Evolutionary conservation across 1,139 yeast genomes (phyloP).

Genomic region (Diutina siamensis): DNA sequence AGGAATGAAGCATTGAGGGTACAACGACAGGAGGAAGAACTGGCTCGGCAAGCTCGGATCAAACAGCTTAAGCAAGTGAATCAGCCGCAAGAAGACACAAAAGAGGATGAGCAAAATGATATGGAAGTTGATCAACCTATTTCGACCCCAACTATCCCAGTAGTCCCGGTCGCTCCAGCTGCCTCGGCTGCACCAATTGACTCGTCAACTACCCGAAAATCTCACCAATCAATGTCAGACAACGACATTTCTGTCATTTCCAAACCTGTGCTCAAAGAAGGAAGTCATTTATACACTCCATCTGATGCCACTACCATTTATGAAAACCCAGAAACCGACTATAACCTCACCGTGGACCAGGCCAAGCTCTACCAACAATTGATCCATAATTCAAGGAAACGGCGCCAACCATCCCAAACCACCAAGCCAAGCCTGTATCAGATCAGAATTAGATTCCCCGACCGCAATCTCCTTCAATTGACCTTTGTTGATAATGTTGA

Average conservation of each 20-base stretch:
- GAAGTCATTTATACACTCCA: constrained; percentile 9
- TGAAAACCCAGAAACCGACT: constrained; percentile 36
- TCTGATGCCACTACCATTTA: constrained; percentile 11
- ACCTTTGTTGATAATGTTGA: constrained; percentile 23
- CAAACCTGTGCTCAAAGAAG: neutral
- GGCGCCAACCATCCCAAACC: constrained; percentile 13
- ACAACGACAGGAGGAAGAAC: neutral
- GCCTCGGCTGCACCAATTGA: too few species aligned
- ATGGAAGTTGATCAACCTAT: neutral
- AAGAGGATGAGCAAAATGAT: neutral
- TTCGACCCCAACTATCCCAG: neutral
- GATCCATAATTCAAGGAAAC: constrained; percentile 15
- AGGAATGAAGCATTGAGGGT: neutral
- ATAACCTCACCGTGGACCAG: constrained; percentile 40
- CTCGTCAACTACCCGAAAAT: too few species aligned
- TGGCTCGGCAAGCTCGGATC: neutral
- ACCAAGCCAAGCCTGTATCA: constrained; percentile 19
- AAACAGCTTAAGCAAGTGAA: neutral
- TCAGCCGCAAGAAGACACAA: neutral
- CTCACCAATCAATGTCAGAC: neutral
- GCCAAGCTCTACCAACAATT: constrained; percentile 41
- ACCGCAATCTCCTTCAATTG: constrained; percentile 37
- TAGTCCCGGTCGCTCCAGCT: neutral
- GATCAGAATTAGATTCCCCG: constrained; percentile 44
- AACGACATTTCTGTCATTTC: neutral